phyloP scores from a whole-genome alignment of 2,329 filamentous ascomycete species.

The Parastagonospora nodorum region DNA sequence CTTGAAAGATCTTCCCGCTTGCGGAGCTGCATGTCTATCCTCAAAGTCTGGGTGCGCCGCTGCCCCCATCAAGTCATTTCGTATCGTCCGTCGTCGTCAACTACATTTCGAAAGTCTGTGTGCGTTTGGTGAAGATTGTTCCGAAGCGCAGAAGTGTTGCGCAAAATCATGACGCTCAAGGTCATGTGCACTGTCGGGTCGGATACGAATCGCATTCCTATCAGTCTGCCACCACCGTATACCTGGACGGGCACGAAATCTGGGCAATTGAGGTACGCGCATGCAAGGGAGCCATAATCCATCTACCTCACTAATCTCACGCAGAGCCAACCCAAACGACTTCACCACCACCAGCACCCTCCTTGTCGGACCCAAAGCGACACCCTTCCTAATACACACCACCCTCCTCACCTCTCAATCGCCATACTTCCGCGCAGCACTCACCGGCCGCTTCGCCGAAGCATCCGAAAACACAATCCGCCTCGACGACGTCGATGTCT shows the following conservation, averaged over 20 bases:
- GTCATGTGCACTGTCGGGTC: constrained; percentile 15
- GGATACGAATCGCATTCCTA: constrained; percentile 24
- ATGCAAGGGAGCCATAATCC: constrained; percentile 18
- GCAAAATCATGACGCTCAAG: constrained; percentile 14
- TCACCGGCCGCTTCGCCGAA: constrained; percentile 55
- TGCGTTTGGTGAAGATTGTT: background rate
- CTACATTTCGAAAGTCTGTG: constrained; percentile 2
- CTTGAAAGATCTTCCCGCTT: constrained; percentile 16
- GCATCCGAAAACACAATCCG: constrained; percentile 48
- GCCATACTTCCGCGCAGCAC: constrained; percentile 58
- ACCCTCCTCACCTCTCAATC: constrained; percentile 54
- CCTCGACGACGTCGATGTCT: constrained; percentile 52
- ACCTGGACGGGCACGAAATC: constrained; percentile 26
- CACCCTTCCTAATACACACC: constrained; percentile 54
- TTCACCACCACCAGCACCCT: constrained; percentile 46
- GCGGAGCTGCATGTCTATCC: constrained; percentile 10
- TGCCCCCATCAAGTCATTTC: background rate
- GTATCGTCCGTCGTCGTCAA: background rate
- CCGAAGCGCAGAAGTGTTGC: background rate
- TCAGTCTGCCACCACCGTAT: constrained; percentile 39
- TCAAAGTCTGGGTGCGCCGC: constrained; percentile 9
- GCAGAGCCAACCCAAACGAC: constrained; percentile 48
- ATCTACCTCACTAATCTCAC: background rate
- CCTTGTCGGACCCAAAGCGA: constrained; percentile 47
- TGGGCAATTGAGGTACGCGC: constrained; percentile 22